These are phyloP conservation scores for Fusarium avenaceum DNA, from an alignment of 2,329 filamentous ascomycete genomes.

Conservation along the genomic window DNA sequence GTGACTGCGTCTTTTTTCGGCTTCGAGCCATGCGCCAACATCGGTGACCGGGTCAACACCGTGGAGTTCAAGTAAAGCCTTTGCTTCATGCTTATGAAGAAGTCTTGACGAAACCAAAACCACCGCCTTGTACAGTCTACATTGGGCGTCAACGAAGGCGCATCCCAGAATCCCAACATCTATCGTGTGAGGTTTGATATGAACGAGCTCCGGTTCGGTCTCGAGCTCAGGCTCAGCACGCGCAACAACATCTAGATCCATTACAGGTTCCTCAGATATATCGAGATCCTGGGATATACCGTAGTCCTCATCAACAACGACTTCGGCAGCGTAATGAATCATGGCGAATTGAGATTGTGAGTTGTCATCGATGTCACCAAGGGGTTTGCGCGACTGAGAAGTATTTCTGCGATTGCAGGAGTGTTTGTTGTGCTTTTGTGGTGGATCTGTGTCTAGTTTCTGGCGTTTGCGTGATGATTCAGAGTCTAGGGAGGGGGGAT, in stretches of 20 bases:
- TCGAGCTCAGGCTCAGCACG: constrained; percentile 3
- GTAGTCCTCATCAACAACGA: not conserved
- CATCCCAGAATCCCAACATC: constrained; percentile 47
- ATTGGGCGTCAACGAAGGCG: constrained; percentile 52
- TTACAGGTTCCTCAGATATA: constrained; percentile 17
- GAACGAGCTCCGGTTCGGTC: not conserved
- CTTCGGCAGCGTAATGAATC: not conserved
- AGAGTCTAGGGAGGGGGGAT: not conserved
- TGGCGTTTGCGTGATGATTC: constrained; percentile 40
- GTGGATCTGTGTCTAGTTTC: constrained; percentile 11
- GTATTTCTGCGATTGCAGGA: not conserved
- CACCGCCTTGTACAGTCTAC: constrained; percentile 54
- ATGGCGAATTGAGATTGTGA: constrained; percentile 35
- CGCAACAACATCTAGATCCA: not conserved
- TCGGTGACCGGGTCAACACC: constrained; percentile 57
- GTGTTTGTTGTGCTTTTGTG: constrained; percentile 4
- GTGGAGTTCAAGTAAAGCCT: constrained; percentile 58
- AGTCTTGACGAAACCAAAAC: constrained; percentile 61
- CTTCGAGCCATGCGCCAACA: constrained; percentile 53
- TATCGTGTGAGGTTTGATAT: not conserved
- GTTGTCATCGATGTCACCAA: constrained; percentile 46
- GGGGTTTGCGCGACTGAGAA: constrained; percentile 35
- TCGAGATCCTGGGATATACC: not conserved
- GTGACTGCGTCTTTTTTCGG: constrained; percentile 16
- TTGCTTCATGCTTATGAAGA: constrained; percentile 52